phyloP scores from a whole-genome alignment of 257 asterid species.

The Solanum appendiculatum region DNA sequence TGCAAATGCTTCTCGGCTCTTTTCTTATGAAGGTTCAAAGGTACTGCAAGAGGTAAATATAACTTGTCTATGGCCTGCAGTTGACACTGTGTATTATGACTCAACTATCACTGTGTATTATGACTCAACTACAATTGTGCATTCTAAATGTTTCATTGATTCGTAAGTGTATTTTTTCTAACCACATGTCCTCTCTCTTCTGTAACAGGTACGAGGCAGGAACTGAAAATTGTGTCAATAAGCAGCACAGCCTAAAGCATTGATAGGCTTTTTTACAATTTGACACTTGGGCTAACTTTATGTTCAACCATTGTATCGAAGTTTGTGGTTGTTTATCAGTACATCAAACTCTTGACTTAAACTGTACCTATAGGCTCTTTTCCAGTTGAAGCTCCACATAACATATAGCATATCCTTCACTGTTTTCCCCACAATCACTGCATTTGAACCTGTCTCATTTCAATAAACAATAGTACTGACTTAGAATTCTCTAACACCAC shows the following conservation, averaged over 20 bases:
- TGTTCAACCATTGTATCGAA: background rate
- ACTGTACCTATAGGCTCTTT: background rate
- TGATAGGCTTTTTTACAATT: background rate
- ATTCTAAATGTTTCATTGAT: background rate
- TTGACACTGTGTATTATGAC: background rate
- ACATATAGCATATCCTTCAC: too few relatives aligned
- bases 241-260: background rate
- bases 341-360: background rate
- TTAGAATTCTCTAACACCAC: too few relatives aligned
- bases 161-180: background rate
- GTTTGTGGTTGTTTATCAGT: background rate
- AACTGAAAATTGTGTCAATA: background rate
- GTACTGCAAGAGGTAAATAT: slow-evolving; percentile 11
- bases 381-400: too few relatives aligned
- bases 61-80: background rate
- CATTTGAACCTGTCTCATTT: too few relatives aligned
- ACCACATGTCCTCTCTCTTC: background rate
- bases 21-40: slow-evolving; percentile 80
- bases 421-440: too few relatives aligned
- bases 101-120: background rate
- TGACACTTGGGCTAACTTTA: background rate
- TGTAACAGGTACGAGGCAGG: background rate
- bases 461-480: too few relatives aligned
- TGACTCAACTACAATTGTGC: background rate
- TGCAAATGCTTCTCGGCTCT: slow-evolving; percentile 51